These are phyloP conservation scores for Kalanchoe fedtschenkoi DNA, from an alignment of 164 flowering plant species.

Conservation along the genomic window DNA sequence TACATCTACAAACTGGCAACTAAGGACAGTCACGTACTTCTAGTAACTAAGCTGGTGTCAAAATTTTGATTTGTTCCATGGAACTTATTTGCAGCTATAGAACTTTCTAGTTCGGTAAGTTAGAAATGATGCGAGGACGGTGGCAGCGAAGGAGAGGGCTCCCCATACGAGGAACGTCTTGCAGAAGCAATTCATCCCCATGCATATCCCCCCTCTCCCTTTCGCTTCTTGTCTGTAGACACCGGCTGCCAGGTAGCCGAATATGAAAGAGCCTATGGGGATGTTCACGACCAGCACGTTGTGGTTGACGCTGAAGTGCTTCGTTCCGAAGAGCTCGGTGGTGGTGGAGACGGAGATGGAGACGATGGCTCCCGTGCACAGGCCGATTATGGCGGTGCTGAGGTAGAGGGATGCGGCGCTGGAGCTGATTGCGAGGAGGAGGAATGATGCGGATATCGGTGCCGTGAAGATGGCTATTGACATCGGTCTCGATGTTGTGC, in stretches of 20 bases:
- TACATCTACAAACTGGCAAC: neutral
- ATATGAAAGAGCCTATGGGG: slow-evolving; percentile 71
- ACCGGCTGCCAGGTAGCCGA: slow-evolving; percentile 57
- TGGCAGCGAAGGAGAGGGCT: slow-evolving; percentile 39
- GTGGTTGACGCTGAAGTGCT: slow-evolving; percentile 72
- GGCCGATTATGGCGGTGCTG: slow-evolving; percentile 64
- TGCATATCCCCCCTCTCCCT: slow-evolving; percentile 33
- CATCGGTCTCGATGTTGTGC: slow-evolving; percentile 42
- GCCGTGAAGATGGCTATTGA: slow-evolving; percentile 37
- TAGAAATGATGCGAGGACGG: slow-evolving; percentile 42
- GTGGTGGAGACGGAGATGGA: slow-evolving; percentile 62
- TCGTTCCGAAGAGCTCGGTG: slow-evolving; percentile 63
- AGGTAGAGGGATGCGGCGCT: slow-evolving; percentile 30
- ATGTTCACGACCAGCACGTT: slow-evolving; percentile 73
- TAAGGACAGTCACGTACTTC: neutral
- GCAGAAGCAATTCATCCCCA: slow-evolving; percentile 54
- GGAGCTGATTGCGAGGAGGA: slow-evolving; percentile 23
- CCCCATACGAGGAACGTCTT: slow-evolving; percentile 71
- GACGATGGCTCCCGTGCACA: slow-evolving; percentile 71
- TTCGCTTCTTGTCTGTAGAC: slow-evolving; percentile 33
- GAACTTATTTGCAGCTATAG: slow-evolving; percentile 12
- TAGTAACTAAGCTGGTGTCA: neutral
- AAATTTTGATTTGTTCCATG: neutral
- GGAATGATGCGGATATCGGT: slow-evolving; percentile 56
- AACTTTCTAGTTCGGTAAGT: slow-evolving; percentile 40